phyloP scores from a whole-genome alignment of 352 stramenopile species.

The Blastocystis sp. region DNA sequence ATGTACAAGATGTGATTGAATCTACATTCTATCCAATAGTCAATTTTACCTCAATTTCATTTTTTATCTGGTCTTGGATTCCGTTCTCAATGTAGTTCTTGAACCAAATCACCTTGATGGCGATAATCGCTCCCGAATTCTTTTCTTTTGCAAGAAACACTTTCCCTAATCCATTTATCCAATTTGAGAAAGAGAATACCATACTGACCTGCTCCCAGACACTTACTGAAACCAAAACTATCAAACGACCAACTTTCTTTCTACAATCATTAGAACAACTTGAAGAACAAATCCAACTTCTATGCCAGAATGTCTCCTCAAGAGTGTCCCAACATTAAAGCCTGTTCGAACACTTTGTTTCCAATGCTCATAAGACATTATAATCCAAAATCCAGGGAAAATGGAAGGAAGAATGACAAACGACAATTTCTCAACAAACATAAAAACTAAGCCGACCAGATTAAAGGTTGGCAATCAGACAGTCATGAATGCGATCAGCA shows the following conservation, averaged over 20 bases:
- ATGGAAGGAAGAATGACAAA: too few species aligned
- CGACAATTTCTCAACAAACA: too few species aligned
- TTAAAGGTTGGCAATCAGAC: slow-evolving; percentile 56
- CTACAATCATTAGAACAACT: neutral
- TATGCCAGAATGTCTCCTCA: too few species aligned
- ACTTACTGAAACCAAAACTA: slow-evolving; percentile 34
- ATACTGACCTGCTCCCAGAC: slow-evolving; percentile 21
- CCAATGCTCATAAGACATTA: too few species aligned
- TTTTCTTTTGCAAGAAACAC: slow-evolving; percentile 47
- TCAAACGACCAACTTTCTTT: neutral
- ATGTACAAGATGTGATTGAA: slow-evolving; percentile 37
- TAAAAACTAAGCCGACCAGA: slow-evolving; percentile 1
- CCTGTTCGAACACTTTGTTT: too few species aligned
- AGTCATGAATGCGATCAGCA: slow-evolving; percentile 47
- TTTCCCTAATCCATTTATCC: slow-evolving; percentile 10
- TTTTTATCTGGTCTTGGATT: slow-evolving; percentile 29
- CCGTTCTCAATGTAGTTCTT: neutral
- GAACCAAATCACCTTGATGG: slow-evolving; percentile 41
- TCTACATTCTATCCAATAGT: neutral
- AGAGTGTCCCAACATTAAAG: too few species aligned
- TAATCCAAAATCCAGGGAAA: too few species aligned
- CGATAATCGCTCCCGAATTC: neutral
- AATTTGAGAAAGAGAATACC: neutral
- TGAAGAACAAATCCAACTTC: too few species aligned
- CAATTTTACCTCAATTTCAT: slow-evolving; percentile 10